Evolutionary conservation across 23 red algal species (phyloP), one percentile per base, ranked within the genome.

Genomic region (Agarophyton chilense): DNA sequence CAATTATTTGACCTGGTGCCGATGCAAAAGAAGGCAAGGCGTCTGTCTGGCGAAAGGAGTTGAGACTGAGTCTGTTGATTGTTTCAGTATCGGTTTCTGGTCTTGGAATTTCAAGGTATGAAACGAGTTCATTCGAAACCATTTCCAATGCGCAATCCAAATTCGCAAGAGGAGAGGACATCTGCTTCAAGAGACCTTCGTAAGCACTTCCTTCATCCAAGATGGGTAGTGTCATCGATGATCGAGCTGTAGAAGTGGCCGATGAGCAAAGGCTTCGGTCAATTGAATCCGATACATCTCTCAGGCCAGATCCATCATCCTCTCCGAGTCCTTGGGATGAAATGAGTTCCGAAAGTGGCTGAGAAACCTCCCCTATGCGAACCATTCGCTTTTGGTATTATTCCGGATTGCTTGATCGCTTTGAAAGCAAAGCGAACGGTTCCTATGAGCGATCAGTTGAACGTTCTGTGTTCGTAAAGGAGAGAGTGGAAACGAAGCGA

Each of bases 51-150:
- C 56, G 50, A 39, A 45, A 49, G 10, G 82, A 72, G 4, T 86
- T 51, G 2, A 63, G 17, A 31, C 62, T 86, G 10, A 86, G 28
- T 21, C 49, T 72, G 65, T 40, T 72, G 13, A 47, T 26, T 2
- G 64, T 86, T 67, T 72, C 82, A 66, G 49, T 29, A 72, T 72
- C 60, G 29, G 26, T 72, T 56, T 86, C 64, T 32, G 40, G 57
- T 53, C 22, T 53, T 22, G 64, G 58, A 6, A 72, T 38, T 10
- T 86, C 65, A 10, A 86, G 33, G 44, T 72, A 86, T 13, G 58
- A 26, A 35, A 86, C 32, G 6, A 86, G 35, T 41, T 86, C 64
- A 46, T 72, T 86, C 12, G 60, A 64, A 86, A 18, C 55, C 64
- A 73, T 52, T 26, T 51, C 42, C 82, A 67, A 53, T n/a, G 82